These are phyloP conservation scores for Petunia secreta DNA, from an alignment of 257 asterid species.

Conservation along the genomic window DNA sequence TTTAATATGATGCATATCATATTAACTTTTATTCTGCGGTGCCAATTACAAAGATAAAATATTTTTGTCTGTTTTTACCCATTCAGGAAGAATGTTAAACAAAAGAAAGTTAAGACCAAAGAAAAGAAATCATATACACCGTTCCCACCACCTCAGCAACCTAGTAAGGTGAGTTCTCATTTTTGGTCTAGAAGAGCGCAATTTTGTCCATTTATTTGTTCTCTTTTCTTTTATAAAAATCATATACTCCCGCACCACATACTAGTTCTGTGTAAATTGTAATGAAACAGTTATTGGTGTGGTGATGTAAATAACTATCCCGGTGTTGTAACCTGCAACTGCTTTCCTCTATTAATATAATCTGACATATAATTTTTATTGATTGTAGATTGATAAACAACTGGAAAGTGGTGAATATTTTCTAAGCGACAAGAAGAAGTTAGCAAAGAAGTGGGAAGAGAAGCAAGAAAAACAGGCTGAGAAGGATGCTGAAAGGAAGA, in stretches of 20 bases:
- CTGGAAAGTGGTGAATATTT: conserved; percentile 93
- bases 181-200: not conserved
- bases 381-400: conserved; percentile 68
- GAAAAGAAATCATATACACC: conserved; percentile 93
- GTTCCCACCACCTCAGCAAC: conserved; percentile 96
- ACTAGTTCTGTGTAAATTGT: conserved; percentile 4
- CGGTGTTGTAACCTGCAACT: too few relatives aligned
- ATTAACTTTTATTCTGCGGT: not conserved
- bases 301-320: not conserved
- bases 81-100: conserved; percentile 88
- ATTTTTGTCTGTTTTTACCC: conserved; percentile 21
- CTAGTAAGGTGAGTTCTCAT: conserved; percentile 72
- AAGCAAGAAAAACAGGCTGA: conserved; percentile 89
- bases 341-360: not conserved
- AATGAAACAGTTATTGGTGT: not conserved
- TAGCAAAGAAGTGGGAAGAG: conserved; percentile 84
- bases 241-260: not conserved
- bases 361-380: not conserved
- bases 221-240: not conserved
- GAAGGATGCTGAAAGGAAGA: conserved; percentile 72
- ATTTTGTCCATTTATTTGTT: conserved; percentile 5
- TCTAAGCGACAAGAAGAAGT: conserved; percentile 72
- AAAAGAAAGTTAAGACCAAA: conserved; percentile 73
- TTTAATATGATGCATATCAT: not conserved
- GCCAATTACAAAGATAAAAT: conserved; percentile 10